Conservation (phyloP, 2,329 filamentous ascomycete genomes). For the Zymoseptoria pseudotritici region DNA sequence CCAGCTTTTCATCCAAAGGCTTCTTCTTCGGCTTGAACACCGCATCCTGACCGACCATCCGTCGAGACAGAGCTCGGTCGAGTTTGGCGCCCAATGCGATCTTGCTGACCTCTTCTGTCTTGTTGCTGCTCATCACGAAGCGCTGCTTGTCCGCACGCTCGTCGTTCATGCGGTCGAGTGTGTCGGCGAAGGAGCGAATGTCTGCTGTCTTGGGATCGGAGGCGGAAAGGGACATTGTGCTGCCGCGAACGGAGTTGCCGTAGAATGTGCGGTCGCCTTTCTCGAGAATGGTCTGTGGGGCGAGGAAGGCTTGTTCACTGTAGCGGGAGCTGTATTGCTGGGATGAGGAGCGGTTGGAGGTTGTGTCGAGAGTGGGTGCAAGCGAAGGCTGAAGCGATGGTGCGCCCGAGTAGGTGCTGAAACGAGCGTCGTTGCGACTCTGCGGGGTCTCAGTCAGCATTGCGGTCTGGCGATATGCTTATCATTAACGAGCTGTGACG, state of each 20-base stretch:
- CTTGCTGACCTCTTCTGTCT: constrained; percentile 75
- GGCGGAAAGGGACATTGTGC: constrained; percentile 24
- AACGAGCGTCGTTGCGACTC: constrained; percentile 32
- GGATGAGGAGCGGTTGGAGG: constrained; percentile 22
- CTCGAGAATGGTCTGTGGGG: constrained; percentile 14
- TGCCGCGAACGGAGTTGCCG: constrained; percentile 15
- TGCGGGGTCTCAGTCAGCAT: constrained; percentile 1
- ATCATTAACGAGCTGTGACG: background rate
- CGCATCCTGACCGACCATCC: constrained; percentile 85
- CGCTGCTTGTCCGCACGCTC: constrained; percentile 76
- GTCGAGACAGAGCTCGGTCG: constrained; percentile 74
- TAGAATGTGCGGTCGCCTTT: constrained; percentile 13
- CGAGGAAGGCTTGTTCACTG: constrained; percentile 18
- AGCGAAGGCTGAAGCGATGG: constrained; percentile 46
- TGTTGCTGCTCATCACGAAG: constrained; percentile 69
- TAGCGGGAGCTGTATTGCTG: constrained; percentile 14
- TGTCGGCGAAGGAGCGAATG: constrained; percentile 69
- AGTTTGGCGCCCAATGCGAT: constrained; percentile 84
- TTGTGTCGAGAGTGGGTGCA: constrained; percentile 34
- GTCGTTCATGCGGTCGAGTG: constrained; percentile 83
- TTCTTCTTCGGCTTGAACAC: constrained; percentile 50
- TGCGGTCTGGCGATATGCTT: background rate
- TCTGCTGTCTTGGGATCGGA: constrained; percentile 50
- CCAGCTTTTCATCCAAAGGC: constrained; percentile 17
- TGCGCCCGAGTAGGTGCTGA: constrained; percentile 45